Base-by-base conservation (phyloP, 768 basidiomycete genomes). In the Lepiota subincarnata region DNA sequence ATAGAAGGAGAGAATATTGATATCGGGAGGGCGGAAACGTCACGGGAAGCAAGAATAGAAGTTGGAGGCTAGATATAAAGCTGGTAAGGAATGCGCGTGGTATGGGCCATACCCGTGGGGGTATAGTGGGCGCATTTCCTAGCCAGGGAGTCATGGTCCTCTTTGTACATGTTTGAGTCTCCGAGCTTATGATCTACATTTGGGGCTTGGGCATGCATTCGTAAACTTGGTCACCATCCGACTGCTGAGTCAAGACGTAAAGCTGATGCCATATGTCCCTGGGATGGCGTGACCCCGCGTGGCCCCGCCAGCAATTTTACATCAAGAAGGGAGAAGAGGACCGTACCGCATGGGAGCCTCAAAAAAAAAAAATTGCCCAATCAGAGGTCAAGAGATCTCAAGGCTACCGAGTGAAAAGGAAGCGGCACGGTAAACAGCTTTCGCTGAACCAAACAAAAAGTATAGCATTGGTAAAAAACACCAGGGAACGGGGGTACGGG, bases 301-400 rank as follows among this genome's bases (percentile, higher is more conserved):
- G 40, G 28, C 7, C 7, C 20, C 19, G 20, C 59, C 13, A 59
- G 49, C 22, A 47, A 19, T 11, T 40, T 8, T 28, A 28, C 26
- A 7, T 28, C 26, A 7, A 28, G 7, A 4, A 7, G 26, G 7
- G 26, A 28, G 26, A 7, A 28, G 26, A 28, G 26, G 26, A 7
- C 26, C 7, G 53, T 68, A 82, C 81, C 39, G 79, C 81, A 19
- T 82, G 71, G 16, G 84, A 60, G 28, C 84, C 84, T 31, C n/a
- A 85, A 81, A 63, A 85, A 86, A 61, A 85, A 87, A 0, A 82
- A 74, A 83, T 83, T 86, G 26, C 81, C 85, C 84, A 86, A 6
- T 85, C 84, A 0, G 84, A 81, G 70, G 65, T 18, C 11, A 80
- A 73, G 82, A 77, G 1, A 79, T 69, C 59, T 86, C 77, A 50